Conservation (phyloP, 2,329 filamentous ascomycete species). For the Scedosporium apiospermum region DNA sequence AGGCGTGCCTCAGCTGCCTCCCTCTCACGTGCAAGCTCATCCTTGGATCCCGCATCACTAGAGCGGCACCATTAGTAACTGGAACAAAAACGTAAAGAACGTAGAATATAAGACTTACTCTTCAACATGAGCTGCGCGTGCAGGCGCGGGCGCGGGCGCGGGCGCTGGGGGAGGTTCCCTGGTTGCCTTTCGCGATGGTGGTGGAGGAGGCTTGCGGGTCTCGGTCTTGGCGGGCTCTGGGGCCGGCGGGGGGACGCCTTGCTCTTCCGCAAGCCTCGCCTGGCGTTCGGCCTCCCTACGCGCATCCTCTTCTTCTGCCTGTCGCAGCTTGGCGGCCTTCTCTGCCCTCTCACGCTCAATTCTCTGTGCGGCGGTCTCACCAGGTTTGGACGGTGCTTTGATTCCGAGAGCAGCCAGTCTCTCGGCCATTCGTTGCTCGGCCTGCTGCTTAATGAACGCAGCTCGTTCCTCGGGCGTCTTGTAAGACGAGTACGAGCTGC, state of each 20-base stretch:
- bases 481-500: constrained; percentile 69
- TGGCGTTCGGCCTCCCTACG: constrained; percentile 82
- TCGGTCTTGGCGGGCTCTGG: constrained; percentile 35
- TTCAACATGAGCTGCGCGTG: constrained; percentile 12
- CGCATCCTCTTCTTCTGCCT: constrained; percentile 90
- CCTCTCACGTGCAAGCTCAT: constrained; percentile 70
- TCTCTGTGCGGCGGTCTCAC: constrained; percentile 74
- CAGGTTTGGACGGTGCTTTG: constrained; percentile 68
- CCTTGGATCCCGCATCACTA: constrained; percentile 61
- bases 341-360: constrained; percentile 83
- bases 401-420: constrained; percentile 88
- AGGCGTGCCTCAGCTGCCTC: constrained; percentile 75
- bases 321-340: constrained; percentile 73
- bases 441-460: constrained; percentile 94
- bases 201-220: constrained; percentile 61
- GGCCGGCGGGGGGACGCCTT: constrained; percentile 50
- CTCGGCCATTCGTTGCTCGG: constrained; percentile 94
- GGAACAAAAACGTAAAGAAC: not conserved
- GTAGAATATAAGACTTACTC: not conserved
- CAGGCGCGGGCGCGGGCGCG: constrained; percentile 40
- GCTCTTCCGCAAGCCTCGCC: constrained; percentile 71
- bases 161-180: constrained; percentile 53
- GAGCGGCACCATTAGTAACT: not conserved
- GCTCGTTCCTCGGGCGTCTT: constrained; percentile 89
- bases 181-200: constrained; percentile 63